Conservation (phyloP, 306 rosid species). For the Cucumis hystrix region DNA sequence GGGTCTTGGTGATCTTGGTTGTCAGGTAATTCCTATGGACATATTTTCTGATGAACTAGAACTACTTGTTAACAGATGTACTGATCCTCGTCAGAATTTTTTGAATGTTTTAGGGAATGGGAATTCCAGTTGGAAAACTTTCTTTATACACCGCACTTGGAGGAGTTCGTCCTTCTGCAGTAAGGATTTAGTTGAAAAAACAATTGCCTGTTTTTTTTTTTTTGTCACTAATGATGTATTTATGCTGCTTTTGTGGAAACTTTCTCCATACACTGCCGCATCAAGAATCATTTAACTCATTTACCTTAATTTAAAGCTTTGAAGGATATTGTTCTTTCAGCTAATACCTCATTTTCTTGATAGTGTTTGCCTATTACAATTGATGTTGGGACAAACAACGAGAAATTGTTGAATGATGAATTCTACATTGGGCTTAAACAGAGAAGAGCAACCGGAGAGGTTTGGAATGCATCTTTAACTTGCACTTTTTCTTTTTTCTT, state of each 20-base stretch:
- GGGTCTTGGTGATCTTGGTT: conserved; percentile 98
- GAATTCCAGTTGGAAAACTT: conserved; percentile 96
- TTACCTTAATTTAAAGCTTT: not conserved
- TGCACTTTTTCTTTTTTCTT: not conserved
- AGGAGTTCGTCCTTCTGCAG: conserved; percentile 93
- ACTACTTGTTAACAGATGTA: not conserved
- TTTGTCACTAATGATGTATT: not conserved
- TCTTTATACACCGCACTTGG: conserved; percentile 84
- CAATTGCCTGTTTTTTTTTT: not conserved
- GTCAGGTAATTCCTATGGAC: conserved; percentile 49
- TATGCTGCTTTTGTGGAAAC: not conserved
- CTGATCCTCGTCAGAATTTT: not conserved
- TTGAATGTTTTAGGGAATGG: conserved; percentile 74
- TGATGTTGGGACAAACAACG: conserved; percentile 93
- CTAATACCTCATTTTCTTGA: conserved; percentile 11
- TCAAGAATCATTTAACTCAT: not conserved
- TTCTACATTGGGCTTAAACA: conserved; percentile 92
- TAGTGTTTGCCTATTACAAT: conserved; percentile 93
- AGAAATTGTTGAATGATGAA: conserved; percentile 73
- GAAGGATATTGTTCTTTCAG: not conserved
- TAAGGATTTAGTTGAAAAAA: conserved; percentile 23
- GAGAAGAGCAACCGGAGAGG: conserved; percentile 91
- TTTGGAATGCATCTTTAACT: conserved; percentile 13
- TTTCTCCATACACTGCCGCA: not conserved
- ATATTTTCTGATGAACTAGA: not conserved